phyloP scores from a whole-genome alignment of 75 land plant species.

The Cryptomeria japonica region DNA sequence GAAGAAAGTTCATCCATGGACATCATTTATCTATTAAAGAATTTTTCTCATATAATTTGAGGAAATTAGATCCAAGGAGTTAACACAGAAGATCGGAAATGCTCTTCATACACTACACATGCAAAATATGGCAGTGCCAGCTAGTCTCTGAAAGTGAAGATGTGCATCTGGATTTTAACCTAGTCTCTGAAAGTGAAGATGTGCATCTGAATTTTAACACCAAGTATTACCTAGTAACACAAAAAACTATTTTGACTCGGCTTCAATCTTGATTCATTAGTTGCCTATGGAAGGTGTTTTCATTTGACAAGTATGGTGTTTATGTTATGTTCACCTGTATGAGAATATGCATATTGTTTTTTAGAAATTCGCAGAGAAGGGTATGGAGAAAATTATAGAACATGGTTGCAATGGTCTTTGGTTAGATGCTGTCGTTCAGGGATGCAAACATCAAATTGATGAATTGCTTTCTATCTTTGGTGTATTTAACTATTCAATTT shows the following conservation, averaged over 20 bases:
- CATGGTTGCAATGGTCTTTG: background rate
- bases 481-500: background rate
- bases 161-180: background rate
- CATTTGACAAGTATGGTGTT: background rate
- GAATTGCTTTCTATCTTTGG: conserved; percentile 1
- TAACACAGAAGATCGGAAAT: background rate
- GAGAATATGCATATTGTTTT: conserved; percentile 1
- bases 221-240: background rate
- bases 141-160: background rate
- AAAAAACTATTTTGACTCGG: background rate
- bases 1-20: background rate
- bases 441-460: background rate
- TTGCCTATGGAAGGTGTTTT: background rate
- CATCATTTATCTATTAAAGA: background rate
- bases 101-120: background rate
- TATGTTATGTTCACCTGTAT: background rate
- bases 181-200: background rate
- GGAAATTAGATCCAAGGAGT: background rate
- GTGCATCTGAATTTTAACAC: background rate
- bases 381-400: background rate
- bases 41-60: background rate
- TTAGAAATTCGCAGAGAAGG: background rate
- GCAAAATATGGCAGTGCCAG: background rate
- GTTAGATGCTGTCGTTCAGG: background rate
- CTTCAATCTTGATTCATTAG: background rate